A percentile compares a stretch with the other conserved stretches of the same genome.
Evolutionary conservation across 2,329 filamentous ascomycete species (phyloP).

Genomic region (Pyricularia grisea): DNA sequence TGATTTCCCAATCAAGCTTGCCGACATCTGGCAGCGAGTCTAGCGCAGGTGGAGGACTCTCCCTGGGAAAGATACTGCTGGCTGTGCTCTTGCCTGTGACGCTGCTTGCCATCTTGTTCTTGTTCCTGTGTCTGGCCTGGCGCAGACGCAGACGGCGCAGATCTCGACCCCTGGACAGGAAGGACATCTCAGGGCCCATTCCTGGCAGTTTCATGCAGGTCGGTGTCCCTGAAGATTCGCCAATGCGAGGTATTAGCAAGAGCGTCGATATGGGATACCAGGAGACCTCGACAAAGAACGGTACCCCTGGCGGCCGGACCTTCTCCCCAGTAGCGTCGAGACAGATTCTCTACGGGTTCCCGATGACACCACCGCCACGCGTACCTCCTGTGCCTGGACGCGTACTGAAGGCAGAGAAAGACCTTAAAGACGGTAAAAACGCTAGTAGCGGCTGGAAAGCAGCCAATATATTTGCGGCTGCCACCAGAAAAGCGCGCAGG

Average conservation of each 20-base stretch:
- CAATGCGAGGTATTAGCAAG: slow-evolving; percentile 10
- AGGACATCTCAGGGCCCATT: slow-evolving; percentile 21
- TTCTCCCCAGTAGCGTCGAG: not conserved
- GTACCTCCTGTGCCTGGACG: not conserved
- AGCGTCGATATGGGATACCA: slow-evolving; percentile 8
- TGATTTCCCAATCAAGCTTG: not conserved
- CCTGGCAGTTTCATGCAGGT: slow-evolving; percentile 18
- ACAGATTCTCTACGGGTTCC: not conserved
- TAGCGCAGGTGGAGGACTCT: slow-evolving; percentile 7
- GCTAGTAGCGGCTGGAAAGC: not conserved
- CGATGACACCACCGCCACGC: not conserved
- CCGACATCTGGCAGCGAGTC: slow-evolving; percentile 10
- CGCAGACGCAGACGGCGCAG: slow-evolving; percentile 15
- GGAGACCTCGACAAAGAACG: not conserved
- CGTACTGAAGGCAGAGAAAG: not conserved
- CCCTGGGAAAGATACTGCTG: slow-evolving; percentile 23
- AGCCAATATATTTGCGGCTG: not conserved
- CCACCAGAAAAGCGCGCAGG: not conserved
- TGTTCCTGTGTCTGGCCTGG: slow-evolving; percentile 20
- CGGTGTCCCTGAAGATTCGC: slow-evolving; percentile 9
- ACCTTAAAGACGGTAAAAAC: not conserved
- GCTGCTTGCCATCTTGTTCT: slow-evolving; percentile 23
- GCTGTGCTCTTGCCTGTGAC: slow-evolving; percentile 34
- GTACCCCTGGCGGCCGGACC: not conserved
- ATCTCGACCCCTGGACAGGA: slow-evolving; percentile 11